Evolutionary conservation across 768 basidiomycete genomes (phyloP).

Genomic region (Podaxis sp.): DNA sequence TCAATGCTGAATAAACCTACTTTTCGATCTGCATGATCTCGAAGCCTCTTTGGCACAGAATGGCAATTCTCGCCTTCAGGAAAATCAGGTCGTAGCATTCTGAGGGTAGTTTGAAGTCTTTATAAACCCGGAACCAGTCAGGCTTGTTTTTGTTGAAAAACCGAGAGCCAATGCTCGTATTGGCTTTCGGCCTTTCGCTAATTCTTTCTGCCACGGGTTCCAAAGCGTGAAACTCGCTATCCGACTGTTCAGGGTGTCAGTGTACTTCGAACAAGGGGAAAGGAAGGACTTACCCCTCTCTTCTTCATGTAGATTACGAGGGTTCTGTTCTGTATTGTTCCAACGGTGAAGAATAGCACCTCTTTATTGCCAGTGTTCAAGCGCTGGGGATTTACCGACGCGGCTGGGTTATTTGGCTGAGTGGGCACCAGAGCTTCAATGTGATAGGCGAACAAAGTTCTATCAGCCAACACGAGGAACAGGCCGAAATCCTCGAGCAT

Average conservation of each 20-base stretch:
- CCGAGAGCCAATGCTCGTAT: conserved; percentile 61
- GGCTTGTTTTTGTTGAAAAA: conserved; percentile 56
- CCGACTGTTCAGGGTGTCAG: conserved; percentile 40
- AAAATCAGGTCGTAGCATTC: conserved; percentile 90
- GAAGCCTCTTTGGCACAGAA: conserved; percentile 91
- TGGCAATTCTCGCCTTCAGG: conserved; percentile 87
- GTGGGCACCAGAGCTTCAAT: conserved; percentile 96
- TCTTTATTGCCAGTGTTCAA: conserved; percentile 84
- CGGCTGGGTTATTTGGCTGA: conserved; percentile 63
- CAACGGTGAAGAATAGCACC: conserved; percentile 95
- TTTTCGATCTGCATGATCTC: conserved; percentile 96
- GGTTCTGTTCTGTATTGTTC: conserved; percentile 82
- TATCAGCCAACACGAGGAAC: conserved; percentile 93
- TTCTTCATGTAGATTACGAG: conserved; percentile 82
- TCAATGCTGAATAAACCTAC: conserved; percentile 43
- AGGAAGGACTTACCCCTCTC: conserved; percentile 57
- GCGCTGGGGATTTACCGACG: conserved; percentile 83
- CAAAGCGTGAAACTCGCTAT: conserved; percentile 90
- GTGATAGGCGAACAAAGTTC: conserved; percentile 91
- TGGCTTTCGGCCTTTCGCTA: conserved; percentile 66
- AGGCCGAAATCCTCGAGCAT: conserved; percentile 97
- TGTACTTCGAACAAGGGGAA: neutral
- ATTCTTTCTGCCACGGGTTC: conserved; percentile 91
- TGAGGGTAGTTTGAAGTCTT: conserved; percentile 84
- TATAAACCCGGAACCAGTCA: conserved; percentile 92